These are phyloP conservation scores for Chaetomium cochliodes DNA, from an alignment of 495 filamentous ascomycete species.

Conservation along the genomic window DNA sequence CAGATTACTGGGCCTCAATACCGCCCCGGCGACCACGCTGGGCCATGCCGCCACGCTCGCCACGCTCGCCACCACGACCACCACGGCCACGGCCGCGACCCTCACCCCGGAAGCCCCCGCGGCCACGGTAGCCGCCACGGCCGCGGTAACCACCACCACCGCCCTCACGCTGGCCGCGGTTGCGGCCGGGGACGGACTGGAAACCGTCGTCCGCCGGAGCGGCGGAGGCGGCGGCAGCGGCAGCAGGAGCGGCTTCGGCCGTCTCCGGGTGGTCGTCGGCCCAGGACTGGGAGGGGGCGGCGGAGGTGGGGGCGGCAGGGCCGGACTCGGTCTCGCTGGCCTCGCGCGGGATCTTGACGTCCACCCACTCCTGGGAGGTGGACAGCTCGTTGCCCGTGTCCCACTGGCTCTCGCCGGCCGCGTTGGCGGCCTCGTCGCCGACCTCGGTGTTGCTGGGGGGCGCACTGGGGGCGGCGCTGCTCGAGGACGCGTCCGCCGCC, in stretches of 20 bases:
- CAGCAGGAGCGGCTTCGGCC: slow-evolving; percentile 21
- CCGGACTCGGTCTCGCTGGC: slow-evolving; percentile 73
- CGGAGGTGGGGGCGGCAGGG: slow-evolving; percentile 53
- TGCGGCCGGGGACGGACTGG: slow-evolving; percentile 61
- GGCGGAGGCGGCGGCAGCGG: too few species aligned
- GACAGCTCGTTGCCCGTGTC: slow-evolving; percentile 54
- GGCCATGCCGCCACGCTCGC: slow-evolving; percentile 26
- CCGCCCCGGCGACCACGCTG: slow-evolving; percentile 28
- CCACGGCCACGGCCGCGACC: slow-evolving; percentile 41
- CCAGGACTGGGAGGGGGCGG: slow-evolving; percentile 43
- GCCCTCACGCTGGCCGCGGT: slow-evolving; percentile 56
- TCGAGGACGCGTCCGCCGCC: slow-evolving; percentile 37
- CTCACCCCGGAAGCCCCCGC: slow-evolving; percentile 42
- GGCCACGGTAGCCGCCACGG: slow-evolving; percentile 48
- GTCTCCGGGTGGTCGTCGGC: slow-evolving; percentile 30
- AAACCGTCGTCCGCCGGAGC: slow-evolving; percentile 59
- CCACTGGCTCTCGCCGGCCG: slow-evolving; percentile 67
- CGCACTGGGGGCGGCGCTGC: slow-evolving; percentile 43
- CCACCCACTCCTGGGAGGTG: slow-evolving; percentile 70
- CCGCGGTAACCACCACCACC: slow-evolving; percentile 52
- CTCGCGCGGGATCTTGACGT: slow-evolving; percentile 62
- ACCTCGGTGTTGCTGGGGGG: slow-evolving; percentile 56
- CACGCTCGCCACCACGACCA: slow-evolving; percentile 31
- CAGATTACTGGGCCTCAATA: slow-evolving; percentile 24
- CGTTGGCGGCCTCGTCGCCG: slow-evolving; percentile 62